phyloP scores from a whole-genome alignment of 495 filamentous ascomycete genomes.

The Articulospora tetracladia region DNA sequence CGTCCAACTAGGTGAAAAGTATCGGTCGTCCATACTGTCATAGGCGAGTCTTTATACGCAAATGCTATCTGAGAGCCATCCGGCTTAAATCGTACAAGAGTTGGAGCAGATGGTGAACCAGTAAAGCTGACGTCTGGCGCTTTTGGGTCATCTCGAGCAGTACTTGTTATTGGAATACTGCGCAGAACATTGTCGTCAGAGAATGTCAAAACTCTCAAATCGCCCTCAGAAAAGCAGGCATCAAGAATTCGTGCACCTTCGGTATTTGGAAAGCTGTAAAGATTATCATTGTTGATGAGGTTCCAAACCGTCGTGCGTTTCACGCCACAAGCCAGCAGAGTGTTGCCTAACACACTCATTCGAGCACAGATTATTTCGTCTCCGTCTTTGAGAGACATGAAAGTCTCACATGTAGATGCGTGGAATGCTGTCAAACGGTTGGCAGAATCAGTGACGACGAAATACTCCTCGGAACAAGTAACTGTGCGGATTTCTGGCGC shows the following conservation, averaged over 20 bases:
- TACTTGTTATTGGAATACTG: neutral
- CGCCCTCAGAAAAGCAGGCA: neutral
- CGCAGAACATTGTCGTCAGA: neutral
- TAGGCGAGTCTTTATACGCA: neutral
- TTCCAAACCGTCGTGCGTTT: conserved; percentile 3
- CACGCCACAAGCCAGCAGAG: conserved; percentile 4
- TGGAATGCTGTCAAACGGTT: neutral
- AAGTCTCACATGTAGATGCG: conserved; percentile 2
- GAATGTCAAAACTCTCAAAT: neutral
- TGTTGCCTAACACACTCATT: neutral
- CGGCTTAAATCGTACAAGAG: neutral
- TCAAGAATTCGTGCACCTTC: neutral
- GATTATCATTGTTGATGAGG: neutral
- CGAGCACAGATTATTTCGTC: neutral
- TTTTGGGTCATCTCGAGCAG: neutral
- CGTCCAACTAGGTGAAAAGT: neutral
- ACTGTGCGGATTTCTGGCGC: neutral
- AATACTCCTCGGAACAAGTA: neutral
- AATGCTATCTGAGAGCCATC: neutral
- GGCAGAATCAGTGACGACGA: neutral
- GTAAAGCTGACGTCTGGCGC: too few relatives aligned
- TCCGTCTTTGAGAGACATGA: neutral
- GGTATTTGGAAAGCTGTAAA: neutral
- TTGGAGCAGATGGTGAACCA: neutral
- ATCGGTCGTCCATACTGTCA: conserved; percentile 6